Evolutionary conservation across 179 eudicot genomes (phyloP), one percentile per base, ranked within the genome.

Genomic region (Spergularia azorica): DNA sequence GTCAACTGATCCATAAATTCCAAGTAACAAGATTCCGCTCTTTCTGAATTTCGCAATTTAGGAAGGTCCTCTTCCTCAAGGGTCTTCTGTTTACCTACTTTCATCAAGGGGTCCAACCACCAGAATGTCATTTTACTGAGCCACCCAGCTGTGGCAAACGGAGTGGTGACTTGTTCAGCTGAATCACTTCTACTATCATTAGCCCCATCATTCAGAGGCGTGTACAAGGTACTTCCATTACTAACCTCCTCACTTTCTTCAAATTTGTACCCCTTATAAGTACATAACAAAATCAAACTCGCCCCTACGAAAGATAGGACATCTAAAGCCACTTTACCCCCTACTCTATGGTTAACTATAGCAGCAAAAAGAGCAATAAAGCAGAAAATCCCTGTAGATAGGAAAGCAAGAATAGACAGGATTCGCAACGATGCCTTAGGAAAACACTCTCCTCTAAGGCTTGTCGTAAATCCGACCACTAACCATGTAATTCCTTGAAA

Each of bases 361-460:
- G 76, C 81, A 67, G 79, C 66, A 67, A 87, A 36, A 16, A 76
- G 39, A 12, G 92, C 78, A 38, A 89, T 26, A 58, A 85, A 78
- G 58, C 83, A 80, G 73, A 70, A 32, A 65, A 87, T 74, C 67
- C 84, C 90, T 56, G 88, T 39, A 69, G 79, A 81, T 10, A 88
- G 15, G 83, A 88, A 86, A 43, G 88, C 86, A 11, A 83, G 67
- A 71, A 85, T 75, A 9, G 90, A 74, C 72, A 88, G 50, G 11
- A 86, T 36, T 70, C 89, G 82, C 66, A 90, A 13, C 0, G 85
- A 79, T 38, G 77, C 46, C 75, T 73, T 82, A 5, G 79, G 62
- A 52, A 90, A 79, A 80, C 13, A 63, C 3, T 58, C 75, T 63
- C 89, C 86, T 77, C 79, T 67, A 43, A 92, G 86, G 82, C 94